Evolutionary conservation across 2,329 filamentous ascomycete genomes (phyloP).

Genomic region (Didymella pinodella): DNA sequence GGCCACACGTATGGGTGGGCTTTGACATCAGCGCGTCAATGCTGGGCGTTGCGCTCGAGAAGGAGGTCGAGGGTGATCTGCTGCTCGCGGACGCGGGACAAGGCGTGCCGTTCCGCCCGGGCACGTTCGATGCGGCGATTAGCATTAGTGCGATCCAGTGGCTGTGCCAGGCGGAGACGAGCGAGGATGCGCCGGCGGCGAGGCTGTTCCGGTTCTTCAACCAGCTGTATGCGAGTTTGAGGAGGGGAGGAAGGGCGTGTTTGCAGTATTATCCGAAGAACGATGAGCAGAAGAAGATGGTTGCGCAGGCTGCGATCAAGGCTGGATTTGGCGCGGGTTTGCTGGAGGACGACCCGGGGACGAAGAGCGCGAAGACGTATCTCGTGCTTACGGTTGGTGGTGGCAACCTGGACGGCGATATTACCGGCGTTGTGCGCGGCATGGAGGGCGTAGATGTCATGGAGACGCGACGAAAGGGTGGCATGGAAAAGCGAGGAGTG

Average conservation of each 20-base stretch:
- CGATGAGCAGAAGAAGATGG: constrained; percentile 89
- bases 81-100: constrained; percentile 94
- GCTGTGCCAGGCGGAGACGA: constrained; percentile 94
- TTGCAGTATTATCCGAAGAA: constrained; percentile 99
- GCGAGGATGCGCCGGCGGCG: constrained; percentile 80
- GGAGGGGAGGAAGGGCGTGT: constrained; percentile 85
- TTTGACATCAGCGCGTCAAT: constrained; percentile 97
- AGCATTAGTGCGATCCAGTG: constrained; percentile 97
- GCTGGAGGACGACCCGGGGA: constrained; percentile 92
- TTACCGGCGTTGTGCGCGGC: constrained; percentile 86
- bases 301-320: constrained; percentile 85
- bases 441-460: constrained; percentile 85
- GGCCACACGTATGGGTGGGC: constrained; percentile 94
- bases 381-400: constrained; percentile 89
- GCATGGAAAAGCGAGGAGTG: constrained; percentile 63
- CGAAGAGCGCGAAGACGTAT: constrained; percentile 97
- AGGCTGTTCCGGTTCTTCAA: constrained; percentile 89
- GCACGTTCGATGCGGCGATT: constrained; percentile 93
- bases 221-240: constrained; percentile 83
- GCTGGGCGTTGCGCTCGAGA: constrained; percentile 91
- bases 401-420: constrained; percentile 72
- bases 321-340: constrained; percentile 96
- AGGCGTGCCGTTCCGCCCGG: constrained; percentile 90
- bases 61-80: constrained; percentile 93
- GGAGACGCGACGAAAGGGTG: constrained; percentile 61